phyloP scores from a whole-genome alignment of 2,329 filamentous ascomycete genomes.

The Microdochium trichocladiopsis region DNA sequence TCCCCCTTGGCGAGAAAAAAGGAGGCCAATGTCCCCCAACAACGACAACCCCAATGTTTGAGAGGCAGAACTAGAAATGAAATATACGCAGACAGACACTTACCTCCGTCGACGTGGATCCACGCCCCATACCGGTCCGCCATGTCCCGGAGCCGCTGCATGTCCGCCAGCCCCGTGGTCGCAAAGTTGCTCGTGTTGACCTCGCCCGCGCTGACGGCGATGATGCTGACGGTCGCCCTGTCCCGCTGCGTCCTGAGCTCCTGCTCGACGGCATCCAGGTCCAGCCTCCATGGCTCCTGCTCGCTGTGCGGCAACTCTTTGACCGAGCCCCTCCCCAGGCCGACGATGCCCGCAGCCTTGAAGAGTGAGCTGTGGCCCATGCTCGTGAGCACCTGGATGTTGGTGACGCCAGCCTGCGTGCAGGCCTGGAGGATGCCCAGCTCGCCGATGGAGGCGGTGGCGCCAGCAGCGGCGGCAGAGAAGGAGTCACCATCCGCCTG shows the following conservation, averaged over 20 bases:
- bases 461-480: neutral
- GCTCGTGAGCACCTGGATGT: constrained; percentile 73
- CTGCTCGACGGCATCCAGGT: constrained; percentile 57
- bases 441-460: constrained; percentile 52
- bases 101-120: constrained; percentile 81
- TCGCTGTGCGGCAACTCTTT: constrained; percentile 46
- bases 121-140: constrained; percentile 71
- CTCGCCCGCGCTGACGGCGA: constrained; percentile 78
- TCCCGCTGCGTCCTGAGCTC: constrained; percentile 39
- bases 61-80: no score
- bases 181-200: constrained; percentile 86
- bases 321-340: constrained; percentile 65
- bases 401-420: constrained; percentile 51
- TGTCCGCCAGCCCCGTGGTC: constrained; percentile 48
- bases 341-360: constrained; percentile 78
- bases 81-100: no score
- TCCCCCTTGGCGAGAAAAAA: no score
- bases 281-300: constrained; percentile 60
- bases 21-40: no score
- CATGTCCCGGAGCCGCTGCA: constrained; percentile 55
- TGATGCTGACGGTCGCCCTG: constrained; percentile 56
- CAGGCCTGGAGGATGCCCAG: constrained; percentile 64
- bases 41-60: no score
- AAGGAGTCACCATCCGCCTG: constrained; percentile 6
- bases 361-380: constrained; percentile 75